A percentile compares a stretch with the other conserved stretches of the same genome.
Evolutionary conservation across 208 protist species (phyloP).

Genomic region (Dictyostelium gargantuum): DNA sequence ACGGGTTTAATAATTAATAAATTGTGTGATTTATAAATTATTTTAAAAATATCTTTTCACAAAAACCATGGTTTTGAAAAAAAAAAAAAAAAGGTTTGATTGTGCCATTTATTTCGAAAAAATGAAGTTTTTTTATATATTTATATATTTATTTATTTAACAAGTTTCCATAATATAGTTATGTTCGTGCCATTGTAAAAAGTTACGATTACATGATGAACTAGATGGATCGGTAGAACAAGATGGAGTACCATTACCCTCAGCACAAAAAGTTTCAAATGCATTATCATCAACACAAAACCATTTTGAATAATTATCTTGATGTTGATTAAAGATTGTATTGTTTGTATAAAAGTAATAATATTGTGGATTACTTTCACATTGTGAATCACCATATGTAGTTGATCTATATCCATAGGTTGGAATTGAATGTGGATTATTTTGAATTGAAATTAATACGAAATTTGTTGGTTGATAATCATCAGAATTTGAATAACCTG

Average conservation of each 20-base stretch:
- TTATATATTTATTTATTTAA: too few relatives aligned
- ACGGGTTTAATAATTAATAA: too few relatives aligned
- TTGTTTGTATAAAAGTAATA: neutral
- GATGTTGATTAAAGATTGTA: neutral
- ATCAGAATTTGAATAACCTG: neutral
- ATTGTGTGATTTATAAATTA: too few relatives aligned
- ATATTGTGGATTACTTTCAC: neutral
- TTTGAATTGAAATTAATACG: neutral
- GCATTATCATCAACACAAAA: neutral
- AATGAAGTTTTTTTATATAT: too few relatives aligned
- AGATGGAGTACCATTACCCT: neutral
- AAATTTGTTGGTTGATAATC: neutral
- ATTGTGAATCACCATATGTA: neutral
- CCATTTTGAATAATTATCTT: neutral
- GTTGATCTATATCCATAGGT: neutral
- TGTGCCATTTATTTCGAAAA: too few relatives aligned
- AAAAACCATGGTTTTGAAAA: too few relatives aligned
- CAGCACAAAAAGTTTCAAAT: neutral
- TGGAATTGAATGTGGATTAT: neutral
- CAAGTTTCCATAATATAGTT: neutral
- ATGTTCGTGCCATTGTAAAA: neutral
- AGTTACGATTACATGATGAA: neutral
- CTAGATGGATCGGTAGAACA: too few relatives aligned
- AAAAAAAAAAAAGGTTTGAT: too few relatives aligned
- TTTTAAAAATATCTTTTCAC: too few relatives aligned